Conservation (phyloP, 768 basidiomycete genomes). For the Mycena floridula region DNA sequence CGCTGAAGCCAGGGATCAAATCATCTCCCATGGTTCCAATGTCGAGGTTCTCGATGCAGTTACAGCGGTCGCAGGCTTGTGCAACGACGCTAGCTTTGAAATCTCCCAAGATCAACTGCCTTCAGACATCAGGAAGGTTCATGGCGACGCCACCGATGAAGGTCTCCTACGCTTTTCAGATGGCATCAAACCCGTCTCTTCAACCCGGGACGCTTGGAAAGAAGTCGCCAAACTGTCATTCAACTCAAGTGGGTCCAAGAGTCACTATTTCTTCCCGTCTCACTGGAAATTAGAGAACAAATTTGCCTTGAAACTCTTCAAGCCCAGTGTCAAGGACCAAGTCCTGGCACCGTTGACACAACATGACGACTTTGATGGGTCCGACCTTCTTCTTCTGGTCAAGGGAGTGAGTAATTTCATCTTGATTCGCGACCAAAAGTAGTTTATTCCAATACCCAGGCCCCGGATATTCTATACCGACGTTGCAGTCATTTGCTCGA, state of each 20-base stretch:
- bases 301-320: not conserved
- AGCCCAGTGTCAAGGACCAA: not conserved
- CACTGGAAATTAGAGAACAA: not conserved
- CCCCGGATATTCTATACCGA: not conserved
- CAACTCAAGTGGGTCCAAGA: not conserved
- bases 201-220: not conserved
- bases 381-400: not conserved
- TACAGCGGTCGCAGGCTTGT: not conserved
- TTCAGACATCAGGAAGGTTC: not conserved
- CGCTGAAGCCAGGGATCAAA: conserved; percentile 4
- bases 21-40: not conserved
- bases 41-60: not conserved
- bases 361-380: not conserved
- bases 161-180: not conserved
- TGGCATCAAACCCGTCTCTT: not conserved
- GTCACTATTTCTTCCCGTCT: too few species aligned
- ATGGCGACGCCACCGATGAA: not conserved
- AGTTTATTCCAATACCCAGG: not conserved
- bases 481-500: not conserved
- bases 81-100: not conserved
- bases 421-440: not conserved
- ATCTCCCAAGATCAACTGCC: not conserved
- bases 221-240: not conserved
- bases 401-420: not conserved
- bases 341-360: not conserved